Evolutionary conservation across 257 asterid species (phyloP), one percentile per base, ranked within the genome.

Genomic region (Plantago major): DNA sequence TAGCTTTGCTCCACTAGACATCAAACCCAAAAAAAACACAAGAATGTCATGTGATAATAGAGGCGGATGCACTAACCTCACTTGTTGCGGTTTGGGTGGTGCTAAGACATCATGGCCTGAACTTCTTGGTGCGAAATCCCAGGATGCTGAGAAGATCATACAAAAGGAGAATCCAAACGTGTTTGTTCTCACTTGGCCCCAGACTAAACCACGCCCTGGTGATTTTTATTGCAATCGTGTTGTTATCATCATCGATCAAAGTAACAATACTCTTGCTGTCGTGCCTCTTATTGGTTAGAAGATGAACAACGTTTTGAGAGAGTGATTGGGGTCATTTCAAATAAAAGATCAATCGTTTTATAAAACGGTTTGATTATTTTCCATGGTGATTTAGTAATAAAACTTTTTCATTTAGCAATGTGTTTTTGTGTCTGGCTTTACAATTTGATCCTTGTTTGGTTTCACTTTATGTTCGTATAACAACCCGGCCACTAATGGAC

Each of bases 31-130:
- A 30, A 5, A 33, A 7, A 33, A 33, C 7, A 33, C 1, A 2
- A 33, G 5, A 33, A 33, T 33, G 40, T 33, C 40, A 0, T 33
- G 40, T 33, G 40, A 33, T 33, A 33, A 5, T 7, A 33, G 8
- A 33, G 40, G 66, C 68, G 71, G 69, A 4, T 52, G 58, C 58
- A 3, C 8, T 26, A 52, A 22, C 30, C 40, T 15, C 3, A 15
- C 9, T 15, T 52, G 58, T 52, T 52, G 58, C 42, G 10, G 15
- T 11, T 22, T 52, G 4, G 58, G 58, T 9, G 2, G 9, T 14
- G 6, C 30, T 1, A 52, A 52, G 58, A 33, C 18, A 3, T 13
- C 16, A 22, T 52, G 58, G 58, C 58, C 58, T 17, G 58, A 52
- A n/a, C 58, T 52, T 3, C 0, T 52, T 0, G 58, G 58, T 12